Evolutionary conservation across 139 green algal genomes (phyloP).

Genomic region (Tetradesmus obliquus): DNA sequence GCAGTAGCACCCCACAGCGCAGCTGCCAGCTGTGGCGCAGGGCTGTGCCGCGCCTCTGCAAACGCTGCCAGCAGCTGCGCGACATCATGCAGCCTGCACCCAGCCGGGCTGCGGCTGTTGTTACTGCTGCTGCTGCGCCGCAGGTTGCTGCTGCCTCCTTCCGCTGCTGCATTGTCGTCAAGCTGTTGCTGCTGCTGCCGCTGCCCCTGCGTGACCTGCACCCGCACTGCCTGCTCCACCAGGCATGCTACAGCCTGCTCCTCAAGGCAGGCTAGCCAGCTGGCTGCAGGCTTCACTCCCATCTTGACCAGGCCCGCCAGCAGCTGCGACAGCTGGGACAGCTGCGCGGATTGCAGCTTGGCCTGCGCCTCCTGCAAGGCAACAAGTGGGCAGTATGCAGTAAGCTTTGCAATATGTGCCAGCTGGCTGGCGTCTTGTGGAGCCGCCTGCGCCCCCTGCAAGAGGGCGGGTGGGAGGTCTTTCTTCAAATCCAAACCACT

Average conservation of each 20-base stretch:
- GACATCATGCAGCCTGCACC: slow-evolving; percentile 28
- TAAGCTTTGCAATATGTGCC: not conserved
- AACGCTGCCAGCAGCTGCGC: slow-evolving; percentile 3
- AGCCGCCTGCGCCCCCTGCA: no score
- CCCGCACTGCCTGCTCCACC: slow-evolving; percentile 23
- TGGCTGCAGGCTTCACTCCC: slow-evolving; percentile 28
- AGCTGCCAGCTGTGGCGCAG: slow-evolving; percentile 31
- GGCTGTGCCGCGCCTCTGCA: slow-evolving; percentile 22
- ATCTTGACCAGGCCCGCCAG: slow-evolving; percentile 37
- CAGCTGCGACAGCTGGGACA: slow-evolving; percentile 36
- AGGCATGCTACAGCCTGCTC: slow-evolving; percentile 28
- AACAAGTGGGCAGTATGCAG: not conserved
- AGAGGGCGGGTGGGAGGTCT: no score
- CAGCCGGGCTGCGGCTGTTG: not conserved
- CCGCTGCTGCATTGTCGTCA: not conserved
- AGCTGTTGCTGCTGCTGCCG: slow-evolving; percentile 3
- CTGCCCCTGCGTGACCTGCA: not conserved
- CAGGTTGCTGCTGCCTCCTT: slow-evolving; percentile 13
- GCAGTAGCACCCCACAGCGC: slow-evolving; percentile 34
- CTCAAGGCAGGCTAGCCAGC: slow-evolving; percentile 32
- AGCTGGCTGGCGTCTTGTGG: no score
- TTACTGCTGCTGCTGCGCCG: not conserved
- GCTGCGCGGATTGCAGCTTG: not conserved
- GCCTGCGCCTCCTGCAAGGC: slow-evolving; percentile 21
- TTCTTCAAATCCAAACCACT: not conserved